Percentiles rank a stretch among this genome's conserved stretches.
phyloP scores from a whole-genome alignment of 2,329 filamentous ascomycete genomes.

The Trichophyton simii region DNA sequence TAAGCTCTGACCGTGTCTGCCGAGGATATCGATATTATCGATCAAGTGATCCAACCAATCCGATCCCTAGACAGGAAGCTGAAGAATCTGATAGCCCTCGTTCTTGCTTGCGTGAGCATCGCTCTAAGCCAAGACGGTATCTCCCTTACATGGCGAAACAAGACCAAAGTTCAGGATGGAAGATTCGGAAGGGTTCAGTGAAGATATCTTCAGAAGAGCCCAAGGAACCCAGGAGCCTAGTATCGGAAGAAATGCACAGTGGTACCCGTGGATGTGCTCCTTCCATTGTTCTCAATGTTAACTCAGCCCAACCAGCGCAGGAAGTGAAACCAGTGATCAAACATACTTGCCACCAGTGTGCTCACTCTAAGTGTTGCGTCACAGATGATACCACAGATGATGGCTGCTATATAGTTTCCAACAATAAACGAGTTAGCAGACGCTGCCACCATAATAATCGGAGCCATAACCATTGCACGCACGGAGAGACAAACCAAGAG shows the following conservation, averaged over 20 bases:
- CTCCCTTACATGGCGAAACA: neutral
- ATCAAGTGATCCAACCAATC: neutral
- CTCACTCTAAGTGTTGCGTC: neutral
- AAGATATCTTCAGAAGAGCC: neutral
- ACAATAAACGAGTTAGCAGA: slow-evolving; percentile 10
- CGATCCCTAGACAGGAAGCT: neutral
- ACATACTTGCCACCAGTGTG: neutral
- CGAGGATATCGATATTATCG: neutral
- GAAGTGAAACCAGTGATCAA: neutral
- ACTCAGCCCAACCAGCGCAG: neutral
- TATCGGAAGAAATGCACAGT: neutral
- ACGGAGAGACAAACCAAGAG: neutral
- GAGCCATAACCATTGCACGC: neutral
- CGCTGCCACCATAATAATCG: neutral
- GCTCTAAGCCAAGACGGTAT: neutral
- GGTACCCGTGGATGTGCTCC: slow-evolving; percentile 7
- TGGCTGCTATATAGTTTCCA: slow-evolving; percentile 14
- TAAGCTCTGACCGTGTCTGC: neutral
- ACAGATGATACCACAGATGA: slow-evolving; percentile 1
- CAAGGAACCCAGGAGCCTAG: neutral
- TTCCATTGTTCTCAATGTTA: slow-evolving; percentile 14
- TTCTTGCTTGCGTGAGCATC: neutral
- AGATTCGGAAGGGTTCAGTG: neutral
- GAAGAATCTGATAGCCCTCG: slow-evolving; percentile 1
- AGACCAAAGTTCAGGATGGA: neutral